Evolutionary conservation across 1,284 basidiomycete species (phyloP), one percentile per base, ranked within the genome.

Genomic region (Cutaneotrichosporon cyanovorans): DNA sequence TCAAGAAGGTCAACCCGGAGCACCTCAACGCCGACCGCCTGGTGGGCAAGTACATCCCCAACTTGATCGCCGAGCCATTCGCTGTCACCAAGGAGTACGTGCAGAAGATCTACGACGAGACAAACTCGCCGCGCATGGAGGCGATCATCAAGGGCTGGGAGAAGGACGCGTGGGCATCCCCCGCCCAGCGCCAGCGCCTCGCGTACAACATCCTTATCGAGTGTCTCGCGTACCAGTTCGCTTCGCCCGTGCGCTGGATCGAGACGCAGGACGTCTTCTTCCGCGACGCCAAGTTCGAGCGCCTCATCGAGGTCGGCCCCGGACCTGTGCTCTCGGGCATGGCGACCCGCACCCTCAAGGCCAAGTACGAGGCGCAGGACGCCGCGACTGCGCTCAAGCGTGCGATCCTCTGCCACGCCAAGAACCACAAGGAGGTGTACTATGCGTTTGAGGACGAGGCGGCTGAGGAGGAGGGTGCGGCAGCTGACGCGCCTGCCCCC

Each of bases 221-320:
- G 71, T 81, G 97, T 46, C 79, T 98, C 37, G 90, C 93, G 14
- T 97, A 97, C 69, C 93, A 98, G 69, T 72, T 71, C 57, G 87
- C 87, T 0, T 92, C 90, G 3, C 90, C 91, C 11, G 92, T 98
- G 21, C 84, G 91, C 47, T 97, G 93, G 93, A 98, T 98, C 64
- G 87, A 97, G 75, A 98, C 93, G 0, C 93, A 97, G 68, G 93
- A 98, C 63, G 80, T 88, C 38, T 79, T 98, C 51, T 98, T 98
- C 76, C 80, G 76, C 6, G 74, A 82, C n/a, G 95, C 83, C 77
- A 77, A 80, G 52, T 96, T 96, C 62, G 92, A 97, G 74, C 82
- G 93, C 22, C 79, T 97, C 63, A 84, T 98, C 65, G 93, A 98
- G 71, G 78, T 98, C 51, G 93, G 95, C 36, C 95, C 95, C 43